Conservation (phyloP, 1,284 basidiomycete species). For the Pyrrhoderma lamaoense region DNA sequence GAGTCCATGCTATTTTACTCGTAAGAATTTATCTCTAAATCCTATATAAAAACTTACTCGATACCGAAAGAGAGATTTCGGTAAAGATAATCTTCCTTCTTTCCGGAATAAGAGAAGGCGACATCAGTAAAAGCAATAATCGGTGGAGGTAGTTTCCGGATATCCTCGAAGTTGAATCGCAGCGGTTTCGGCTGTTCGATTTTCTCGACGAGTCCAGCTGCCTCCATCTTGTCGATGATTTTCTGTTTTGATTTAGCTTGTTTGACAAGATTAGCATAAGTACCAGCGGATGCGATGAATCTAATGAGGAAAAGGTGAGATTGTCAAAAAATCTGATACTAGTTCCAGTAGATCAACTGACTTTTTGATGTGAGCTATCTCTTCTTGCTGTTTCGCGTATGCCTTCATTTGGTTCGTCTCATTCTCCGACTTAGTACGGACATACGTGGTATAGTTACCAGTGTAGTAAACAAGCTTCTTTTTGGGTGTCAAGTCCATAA, state of each 20-base stretch:
- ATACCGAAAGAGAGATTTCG: constrained; percentile 55
- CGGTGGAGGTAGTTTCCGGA: constrained; percentile 56
- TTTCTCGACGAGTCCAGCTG: constrained; percentile 55
- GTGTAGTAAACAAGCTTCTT: constrained; percentile 50
- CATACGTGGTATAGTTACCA: constrained; percentile 63
- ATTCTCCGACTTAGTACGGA: constrained; percentile 60
- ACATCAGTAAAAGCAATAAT: constrained; percentile 63
- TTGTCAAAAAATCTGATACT: not conserved
- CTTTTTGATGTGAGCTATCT: constrained; percentile 61
- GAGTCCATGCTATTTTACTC: constrained; percentile 74
- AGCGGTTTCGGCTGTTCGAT: constrained; percentile 41
- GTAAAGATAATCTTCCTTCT: constrained; percentile 54
- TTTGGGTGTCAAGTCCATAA: constrained; percentile 52
- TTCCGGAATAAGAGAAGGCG: constrained; percentile 58
- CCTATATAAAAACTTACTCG: constrained; percentile 30
- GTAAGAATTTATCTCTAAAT: not conserved
- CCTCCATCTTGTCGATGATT: constrained; percentile 72
- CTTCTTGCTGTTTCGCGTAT: constrained; percentile 63
- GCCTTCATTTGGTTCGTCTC: constrained; percentile 69
- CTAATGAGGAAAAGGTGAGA: constrained; percentile 20
- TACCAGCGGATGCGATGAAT: constrained; percentile 61
- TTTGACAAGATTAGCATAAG: constrained; percentile 65
- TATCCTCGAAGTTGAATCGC: constrained; percentile 60
- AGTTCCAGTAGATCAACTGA: constrained; percentile 21
- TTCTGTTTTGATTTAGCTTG: constrained; percentile 71